phyloP scores from a whole-genome alignment of 495 filamentous ascomycete species.

The Penicillium canariense region DNA sequence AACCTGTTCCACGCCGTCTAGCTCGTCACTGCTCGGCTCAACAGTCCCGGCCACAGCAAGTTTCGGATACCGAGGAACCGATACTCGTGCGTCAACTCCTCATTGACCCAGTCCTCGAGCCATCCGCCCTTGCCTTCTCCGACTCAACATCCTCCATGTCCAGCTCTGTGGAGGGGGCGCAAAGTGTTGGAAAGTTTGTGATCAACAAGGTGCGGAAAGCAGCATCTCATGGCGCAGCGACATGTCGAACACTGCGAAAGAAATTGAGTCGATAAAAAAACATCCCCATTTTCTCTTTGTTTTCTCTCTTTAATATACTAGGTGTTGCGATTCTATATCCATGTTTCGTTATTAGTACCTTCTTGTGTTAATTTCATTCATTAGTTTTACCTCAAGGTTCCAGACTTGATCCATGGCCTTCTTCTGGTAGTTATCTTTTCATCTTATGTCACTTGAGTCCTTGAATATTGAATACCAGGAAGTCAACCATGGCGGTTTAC shows the following conservation, averaged over 20 bases:
- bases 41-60: neutral
- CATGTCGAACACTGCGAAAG: neutral
- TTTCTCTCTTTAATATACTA: neutral
- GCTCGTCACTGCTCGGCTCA: neutral
- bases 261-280: slow-evolving; percentile 2
- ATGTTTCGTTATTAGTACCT: too few relatives aligned
- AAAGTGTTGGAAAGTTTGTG: slow-evolving; percentile 3
- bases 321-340: neutral
- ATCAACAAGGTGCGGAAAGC: slow-evolving; percentile 1
- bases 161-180: neutral
- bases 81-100: neutral
- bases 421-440: neutral
- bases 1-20: neutral
- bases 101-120: slow-evolving; percentile 1
- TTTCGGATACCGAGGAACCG: neutral
- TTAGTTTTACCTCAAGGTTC: neutral
- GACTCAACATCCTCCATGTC: neutral
- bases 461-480: neutral
- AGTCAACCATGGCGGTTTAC: neutral
- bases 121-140: neutral
- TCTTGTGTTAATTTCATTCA: neutral
- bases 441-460: neutral
- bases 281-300: neutral
- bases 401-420: neutral
- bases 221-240: neutral